These are phyloP conservation scores for Caloboletus firmus DNA, from an alignment of 1,284 basidiomycete genomes.

Conservation along the genomic window DNA sequence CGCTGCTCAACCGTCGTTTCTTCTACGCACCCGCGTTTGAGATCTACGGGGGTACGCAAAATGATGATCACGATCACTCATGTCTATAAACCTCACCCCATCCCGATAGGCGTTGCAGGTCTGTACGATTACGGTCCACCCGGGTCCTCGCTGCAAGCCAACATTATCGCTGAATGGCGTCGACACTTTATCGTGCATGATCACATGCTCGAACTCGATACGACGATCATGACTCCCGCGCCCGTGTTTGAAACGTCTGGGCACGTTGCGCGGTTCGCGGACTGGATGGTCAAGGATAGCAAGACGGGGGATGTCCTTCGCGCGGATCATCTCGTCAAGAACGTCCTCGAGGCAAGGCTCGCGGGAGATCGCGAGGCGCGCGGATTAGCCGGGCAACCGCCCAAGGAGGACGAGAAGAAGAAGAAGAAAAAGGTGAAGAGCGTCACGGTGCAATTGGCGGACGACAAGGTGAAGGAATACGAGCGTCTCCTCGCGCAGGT, in stretches of 20 bases:
- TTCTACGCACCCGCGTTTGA: slow-evolving; percentile 99
- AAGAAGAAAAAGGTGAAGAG: slow-evolving; percentile 82
- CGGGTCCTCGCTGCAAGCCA: slow-evolving; percentile 93
- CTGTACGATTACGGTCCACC: slow-evolving; percentile 96
- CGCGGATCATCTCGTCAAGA: slow-evolving; percentile 96
- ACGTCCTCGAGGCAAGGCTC: slow-evolving; percentile 86
- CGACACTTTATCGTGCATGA: slow-evolving; percentile 99
- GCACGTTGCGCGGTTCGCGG: slow-evolving; percentile 97
- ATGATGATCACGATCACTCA: slow-evolving; percentile 7
- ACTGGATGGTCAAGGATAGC: slow-evolving; percentile 98
- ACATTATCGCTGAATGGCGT: slow-evolving; percentile 96
- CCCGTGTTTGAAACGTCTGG: slow-evolving; percentile 97
- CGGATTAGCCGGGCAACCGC: slow-evolving; percentile 55
- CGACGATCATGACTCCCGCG: slow-evolving; percentile 95
- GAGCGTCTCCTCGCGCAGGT: slow-evolving; percentile 85
- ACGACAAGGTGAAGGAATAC: slow-evolving; percentile 78
- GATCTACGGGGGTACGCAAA: slow-evolving; percentile 87
- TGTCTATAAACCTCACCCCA: not conserved
- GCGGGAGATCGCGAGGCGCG: slow-evolving; percentile 94
- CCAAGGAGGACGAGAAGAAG: slow-evolving; percentile 67
- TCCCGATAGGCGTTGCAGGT: slow-evolving; percentile 81
- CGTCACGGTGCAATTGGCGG: slow-evolving; percentile 76
- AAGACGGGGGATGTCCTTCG: slow-evolving; percentile 96
- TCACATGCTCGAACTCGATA: slow-evolving; percentile 98
- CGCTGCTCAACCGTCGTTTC: slow-evolving; percentile 88